A percentile compares a stretch with the other conserved stretches of the same genome.
These are phyloP conservation scores for Podaxis sp. DNA, from an alignment of 768 basidiomycete genomes.

Conservation along the genomic window DNA sequence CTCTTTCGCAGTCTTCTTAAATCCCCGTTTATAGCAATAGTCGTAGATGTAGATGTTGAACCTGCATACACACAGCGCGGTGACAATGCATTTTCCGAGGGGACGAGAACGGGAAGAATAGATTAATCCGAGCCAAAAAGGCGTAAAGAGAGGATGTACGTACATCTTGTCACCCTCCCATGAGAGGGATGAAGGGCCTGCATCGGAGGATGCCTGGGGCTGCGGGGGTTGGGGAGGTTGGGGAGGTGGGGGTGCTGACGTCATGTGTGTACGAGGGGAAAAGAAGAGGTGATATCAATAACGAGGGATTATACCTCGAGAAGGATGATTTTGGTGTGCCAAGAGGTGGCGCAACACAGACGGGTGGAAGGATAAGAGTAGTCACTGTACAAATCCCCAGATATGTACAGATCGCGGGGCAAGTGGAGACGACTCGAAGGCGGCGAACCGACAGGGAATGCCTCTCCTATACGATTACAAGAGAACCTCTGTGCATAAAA, in stretches of 20 bases:
- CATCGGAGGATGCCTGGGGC: constrained; percentile 19
- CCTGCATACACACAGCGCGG: constrained; percentile 35
- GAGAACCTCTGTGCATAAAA: neutral
- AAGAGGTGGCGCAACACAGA: neutral
- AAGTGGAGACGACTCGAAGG: neutral
- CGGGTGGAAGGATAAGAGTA: neutral
- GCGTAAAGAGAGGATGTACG: constrained; percentile 22
- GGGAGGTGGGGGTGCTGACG: constrained; percentile 23
- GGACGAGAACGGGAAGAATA: neutral
- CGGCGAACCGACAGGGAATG: neutral
- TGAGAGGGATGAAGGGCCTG: constrained; percentile 30
- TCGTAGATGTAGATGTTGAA: constrained; percentile 89
- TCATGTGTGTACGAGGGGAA: constrained; percentile 18
- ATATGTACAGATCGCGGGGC: neutral
- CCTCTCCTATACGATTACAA: neutral
- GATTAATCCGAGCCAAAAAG: constrained; percentile 5
- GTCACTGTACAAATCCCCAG: neutral
- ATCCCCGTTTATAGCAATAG: constrained; percentile 80
- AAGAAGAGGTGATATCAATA: neutral
- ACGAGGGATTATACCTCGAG: neutral
- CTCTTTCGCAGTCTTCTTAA: constrained; percentile 64
- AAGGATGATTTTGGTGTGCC: constrained; percentile 1
- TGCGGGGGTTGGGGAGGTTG: constrained; percentile 20
- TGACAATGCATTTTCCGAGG: neutral
- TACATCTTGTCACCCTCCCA: constrained; percentile 90